Percentiles rank a stretch among this genome's conserved stretches.
These are phyloP conservation scores for Penicillium sp. DNA, from an alignment of 2,329 filamentous ascomycete genomes.

Conservation along the genomic window DNA sequence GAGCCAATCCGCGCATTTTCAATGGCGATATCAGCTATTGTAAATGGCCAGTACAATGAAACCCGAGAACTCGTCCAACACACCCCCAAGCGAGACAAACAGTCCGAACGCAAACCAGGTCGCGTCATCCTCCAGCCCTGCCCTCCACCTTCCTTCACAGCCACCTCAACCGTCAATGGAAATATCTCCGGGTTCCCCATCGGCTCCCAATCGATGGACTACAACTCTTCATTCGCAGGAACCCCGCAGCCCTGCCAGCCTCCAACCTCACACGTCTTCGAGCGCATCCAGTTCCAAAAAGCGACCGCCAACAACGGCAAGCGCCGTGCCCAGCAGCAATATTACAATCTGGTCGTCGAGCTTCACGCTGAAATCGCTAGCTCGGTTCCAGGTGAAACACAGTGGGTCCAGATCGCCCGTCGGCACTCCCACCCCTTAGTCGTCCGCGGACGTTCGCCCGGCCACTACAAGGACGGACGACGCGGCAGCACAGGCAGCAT, in stretches of 20 bases:
- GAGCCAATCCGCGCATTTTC: slow-evolving; percentile 69
- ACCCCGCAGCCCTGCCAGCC: slow-evolving; percentile 34
- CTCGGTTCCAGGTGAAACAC: slow-evolving; percentile 43
- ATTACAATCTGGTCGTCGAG: slow-evolving; percentile 86
- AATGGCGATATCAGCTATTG: slow-evolving; percentile 79
- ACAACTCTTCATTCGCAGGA: slow-evolving; percentile 30
- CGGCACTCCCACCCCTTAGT: slow-evolving; percentile 77
- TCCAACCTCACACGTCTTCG: slow-evolving; percentile 62
- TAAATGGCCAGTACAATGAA: slow-evolving; percentile 71
- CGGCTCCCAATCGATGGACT: slow-evolving; percentile 33
- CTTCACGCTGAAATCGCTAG: slow-evolving; percentile 66
- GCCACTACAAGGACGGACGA: slow-evolving; percentile 71
- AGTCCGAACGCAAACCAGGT: slow-evolving; percentile 70
- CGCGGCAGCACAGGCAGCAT: slow-evolving; percentile 67
- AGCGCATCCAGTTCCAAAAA: slow-evolving; percentile 91
- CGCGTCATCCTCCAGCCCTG: slow-evolving; percentile 65
- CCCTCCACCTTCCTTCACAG: slow-evolving; percentile 49
- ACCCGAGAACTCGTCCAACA: slow-evolving; percentile 82
- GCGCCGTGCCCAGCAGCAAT: slow-evolving; percentile 82
- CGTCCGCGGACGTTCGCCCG: slow-evolving; percentile 77
- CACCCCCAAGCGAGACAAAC: slow-evolving; percentile 86
- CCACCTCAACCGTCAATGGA: slow-evolving; percentile 22
- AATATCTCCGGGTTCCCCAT: slow-evolving; percentile 26
- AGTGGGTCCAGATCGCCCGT: slow-evolving; percentile 67
- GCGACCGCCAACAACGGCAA: slow-evolving; percentile 94